phyloP scores from a whole-genome alignment of 2,329 filamentous ascomycete species.

The Tolypocladium sp. region DNA sequence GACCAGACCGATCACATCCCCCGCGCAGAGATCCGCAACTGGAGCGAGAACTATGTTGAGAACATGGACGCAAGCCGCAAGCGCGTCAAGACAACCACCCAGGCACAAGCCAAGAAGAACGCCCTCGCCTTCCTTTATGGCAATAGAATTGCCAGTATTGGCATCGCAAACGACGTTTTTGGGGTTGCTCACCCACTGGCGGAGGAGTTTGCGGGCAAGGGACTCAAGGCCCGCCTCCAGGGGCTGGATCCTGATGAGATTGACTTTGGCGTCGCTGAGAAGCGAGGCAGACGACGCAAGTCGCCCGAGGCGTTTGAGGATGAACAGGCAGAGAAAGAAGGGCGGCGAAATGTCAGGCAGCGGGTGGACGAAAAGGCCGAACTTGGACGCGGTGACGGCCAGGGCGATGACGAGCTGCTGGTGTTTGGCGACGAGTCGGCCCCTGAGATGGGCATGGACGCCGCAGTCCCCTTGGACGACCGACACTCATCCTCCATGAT shows the following conservation, averaged over 20 bases:
- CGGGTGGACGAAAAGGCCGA: slow-evolving; percentile 21
- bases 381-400: slow-evolving; percentile 13
- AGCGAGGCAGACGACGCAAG: slow-evolving; percentile 28
- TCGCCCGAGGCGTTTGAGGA: slow-evolving; percentile 34
- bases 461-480: slow-evolving; percentile 56
- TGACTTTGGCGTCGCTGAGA: slow-evolving; percentile 6
- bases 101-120: slow-evolving; percentile 28
- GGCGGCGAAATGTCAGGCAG: slow-evolving; percentile 27
- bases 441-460: slow-evolving; percentile 63
- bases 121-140: slow-evolving; percentile 19
- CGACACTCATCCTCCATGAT: slow-evolving; percentile 45
- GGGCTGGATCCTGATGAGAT: slow-evolving; percentile 12
- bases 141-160: slow-evolving; percentile 26
- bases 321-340: slow-evolving; percentile 12
- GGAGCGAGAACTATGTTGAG: slow-evolving; percentile 32
- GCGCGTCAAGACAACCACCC: slow-evolving; percentile 13
- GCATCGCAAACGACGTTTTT: slow-evolving; percentile 10
- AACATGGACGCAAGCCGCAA: slow-evolving; percentile 43
- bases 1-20: slow-evolving; percentile 25
- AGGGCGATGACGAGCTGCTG: slow-evolving; percentile 16
- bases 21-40: slow-evolving; percentile 25
- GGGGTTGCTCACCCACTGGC: slow-evolving; percentile 33
- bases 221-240: slow-evolving; percentile 24
- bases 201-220: slow-evolving; percentile 31
- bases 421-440: slow-evolving; percentile 29